Evolutionary conservation across 495 filamentous ascomycete genomes (phyloP).

Genomic region (Penicillium salamii): DNA sequence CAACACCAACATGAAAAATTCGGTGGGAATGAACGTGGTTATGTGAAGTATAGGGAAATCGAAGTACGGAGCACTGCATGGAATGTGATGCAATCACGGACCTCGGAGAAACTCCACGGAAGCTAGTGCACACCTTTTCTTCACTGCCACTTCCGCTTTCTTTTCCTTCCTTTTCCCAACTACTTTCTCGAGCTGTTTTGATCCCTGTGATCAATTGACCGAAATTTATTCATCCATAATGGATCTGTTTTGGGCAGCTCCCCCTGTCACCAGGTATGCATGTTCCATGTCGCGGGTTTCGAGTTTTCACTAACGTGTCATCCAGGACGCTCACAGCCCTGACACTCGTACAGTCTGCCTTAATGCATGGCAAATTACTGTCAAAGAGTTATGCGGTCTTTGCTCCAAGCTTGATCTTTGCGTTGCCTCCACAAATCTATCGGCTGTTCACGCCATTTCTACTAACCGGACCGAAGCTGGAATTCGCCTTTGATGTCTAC

Average conservation of each 20-base stretch:
- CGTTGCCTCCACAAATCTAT: slow-evolving; percentile 67
- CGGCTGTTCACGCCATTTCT: slow-evolving; percentile 69
- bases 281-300: not conserved
- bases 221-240: slow-evolving; percentile 25
- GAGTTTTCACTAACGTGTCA: slow-evolving; percentile 17
- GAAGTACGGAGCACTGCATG: too few relatives aligned
- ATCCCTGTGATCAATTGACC: slow-evolving; percentile 12
- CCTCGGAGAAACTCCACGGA: slow-evolving; percentile 19
- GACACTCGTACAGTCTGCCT: slow-evolving; percentile 60
- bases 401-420: slow-evolving; percentile 51
- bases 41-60: not conserved
- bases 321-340: slow-evolving; percentile 68
- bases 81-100: slow-evolving; percentile 2
- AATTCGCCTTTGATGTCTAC: slow-evolving; percentile 79
- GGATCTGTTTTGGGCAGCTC: slow-evolving; percentile 69
- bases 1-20: too few relatives aligned
- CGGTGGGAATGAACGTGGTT: too few relatives aligned
- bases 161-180: slow-evolving; percentile 1
- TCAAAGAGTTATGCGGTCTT: slow-evolving; percentile 55
- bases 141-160: slow-evolving; percentile 13
- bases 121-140: slow-evolving; percentile 26
- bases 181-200: slow-evolving; percentile 12
- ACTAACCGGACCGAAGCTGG: slow-evolving; percentile 59
- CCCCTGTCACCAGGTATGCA: slow-evolving; percentile 66
- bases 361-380: slow-evolving; percentile 60